These are phyloP conservation scores for Cafeteria roenbergensis DNA, from an alignment of 108 stramenopile genomes.

Conservation along the genomic window DNA sequence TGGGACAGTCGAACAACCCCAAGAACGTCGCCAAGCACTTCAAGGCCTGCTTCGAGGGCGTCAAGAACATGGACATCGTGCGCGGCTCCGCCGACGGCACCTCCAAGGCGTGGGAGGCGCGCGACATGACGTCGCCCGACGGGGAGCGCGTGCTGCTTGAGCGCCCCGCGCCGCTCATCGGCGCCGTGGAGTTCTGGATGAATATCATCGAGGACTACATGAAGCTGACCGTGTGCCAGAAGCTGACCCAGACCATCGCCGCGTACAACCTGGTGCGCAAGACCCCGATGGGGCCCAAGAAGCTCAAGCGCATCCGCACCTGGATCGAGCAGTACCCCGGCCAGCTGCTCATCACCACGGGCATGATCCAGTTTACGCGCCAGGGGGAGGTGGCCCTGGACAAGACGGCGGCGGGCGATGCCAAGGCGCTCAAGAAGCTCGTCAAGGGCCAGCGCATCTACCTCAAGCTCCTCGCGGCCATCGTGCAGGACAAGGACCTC, in stretches of 20 bases:
- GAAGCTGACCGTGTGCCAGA: constrained; percentile 14
- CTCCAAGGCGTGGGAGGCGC: neutral
- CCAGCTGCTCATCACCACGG: constrained; percentile 53
- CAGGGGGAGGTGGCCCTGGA: constrained; percentile 27
- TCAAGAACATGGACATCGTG: constrained; percentile 40
- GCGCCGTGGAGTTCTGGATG: constrained; percentile 53
- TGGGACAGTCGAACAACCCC: constrained; percentile 48
- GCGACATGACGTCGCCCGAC: constrained; percentile 37
- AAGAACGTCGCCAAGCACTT: constrained; percentile 48
- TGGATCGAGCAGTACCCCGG: constrained; percentile 54
- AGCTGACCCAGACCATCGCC: constrained; percentile 15
- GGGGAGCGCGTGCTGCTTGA: constrained; percentile 39
- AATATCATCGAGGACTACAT: constrained; percentile 24
- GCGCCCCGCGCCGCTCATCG: constrained; percentile 31
- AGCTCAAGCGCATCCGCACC: neutral
- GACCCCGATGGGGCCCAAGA: constrained; percentile 13
- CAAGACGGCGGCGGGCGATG: constrained; percentile 31
- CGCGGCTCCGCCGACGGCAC: neutral
- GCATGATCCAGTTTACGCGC: constrained; percentile 45
- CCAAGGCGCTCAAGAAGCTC: constrained; percentile 42
- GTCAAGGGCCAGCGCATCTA: constrained; percentile 52
- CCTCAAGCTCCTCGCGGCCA: constrained; percentile 47
- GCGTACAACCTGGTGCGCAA: constrained; percentile 38
- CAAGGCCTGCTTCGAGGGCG: constrained; percentile 54
- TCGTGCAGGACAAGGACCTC: constrained; percentile 38